A percentile compares a stretch with the other conserved stretches of the same genome.
Conservation (phyloP, 73 alveolate genomes). For the Paramecium sexaurelia region DNA sequence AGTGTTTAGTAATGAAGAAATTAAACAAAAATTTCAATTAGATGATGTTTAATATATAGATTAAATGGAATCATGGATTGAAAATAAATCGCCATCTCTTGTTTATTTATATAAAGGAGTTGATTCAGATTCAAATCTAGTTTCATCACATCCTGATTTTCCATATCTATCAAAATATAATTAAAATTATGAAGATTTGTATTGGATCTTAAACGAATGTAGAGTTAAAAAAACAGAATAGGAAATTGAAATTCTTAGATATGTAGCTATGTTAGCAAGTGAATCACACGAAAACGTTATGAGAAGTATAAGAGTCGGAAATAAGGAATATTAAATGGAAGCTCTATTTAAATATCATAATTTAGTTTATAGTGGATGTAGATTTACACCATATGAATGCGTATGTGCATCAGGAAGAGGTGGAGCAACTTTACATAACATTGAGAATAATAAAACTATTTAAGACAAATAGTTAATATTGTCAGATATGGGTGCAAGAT, state of each 20-base stretch:
- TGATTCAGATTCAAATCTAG: slow-evolving; percentile 83
- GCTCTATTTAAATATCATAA: slow-evolving; percentile 80
- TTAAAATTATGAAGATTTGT: slow-evolving; percentile 74
- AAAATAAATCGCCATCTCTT: slow-evolving; percentile 73
- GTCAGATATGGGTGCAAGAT: slow-evolving; percentile 87
- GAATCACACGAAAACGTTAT: slow-evolving; percentile 88
- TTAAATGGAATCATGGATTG: slow-evolving; percentile 73
- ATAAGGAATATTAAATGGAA: slow-evolving; percentile 83
- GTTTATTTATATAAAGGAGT: slow-evolving; percentile 82
- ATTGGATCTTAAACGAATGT: slow-evolving; percentile 81
- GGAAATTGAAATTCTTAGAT: slow-evolving; percentile 86
- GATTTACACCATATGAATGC: slow-evolving; percentile 83
- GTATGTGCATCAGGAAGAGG: slow-evolving; percentile 89
- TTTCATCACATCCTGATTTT: slow-evolving; percentile 73
- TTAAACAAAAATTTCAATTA: slow-evolving; percentile 76
- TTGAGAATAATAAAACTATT: slow-evolving; percentile 79
- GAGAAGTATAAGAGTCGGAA: slow-evolving; percentile 81
- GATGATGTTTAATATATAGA: slow-evolving; percentile 74
- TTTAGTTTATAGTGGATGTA: slow-evolving; percentile 76
- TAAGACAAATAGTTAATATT: slow-evolving; percentile 79
- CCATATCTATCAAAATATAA: slow-evolving; percentile 72
- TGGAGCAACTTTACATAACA: slow-evolving; percentile 89
- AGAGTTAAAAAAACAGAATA: slow-evolving; percentile 80
- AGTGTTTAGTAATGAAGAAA: slow-evolving; percentile 69
- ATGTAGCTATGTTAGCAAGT: slow-evolving; percentile 76